These are phyloP conservation scores for Sporothrix inflata DNA, from an alignment of 2,329 filamentous ascomycete species.

Conservation along the genomic window DNA sequence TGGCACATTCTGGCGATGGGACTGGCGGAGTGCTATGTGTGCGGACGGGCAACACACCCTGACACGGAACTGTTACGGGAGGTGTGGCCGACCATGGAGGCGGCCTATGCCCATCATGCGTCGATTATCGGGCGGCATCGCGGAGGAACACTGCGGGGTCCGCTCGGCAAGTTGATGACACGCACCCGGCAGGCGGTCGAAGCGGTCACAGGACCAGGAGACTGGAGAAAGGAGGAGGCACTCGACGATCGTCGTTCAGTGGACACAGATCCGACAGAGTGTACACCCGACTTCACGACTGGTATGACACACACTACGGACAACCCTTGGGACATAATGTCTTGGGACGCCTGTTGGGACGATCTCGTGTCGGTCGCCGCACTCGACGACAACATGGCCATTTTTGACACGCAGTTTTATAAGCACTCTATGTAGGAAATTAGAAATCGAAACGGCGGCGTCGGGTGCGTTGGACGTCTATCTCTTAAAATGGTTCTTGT, in stretches of 20 bases:
- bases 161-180: slow-evolving; percentile 19
- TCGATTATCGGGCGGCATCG: slow-evolving; percentile 18
- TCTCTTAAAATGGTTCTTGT: too few relatives aligned
- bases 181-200: not conserved
- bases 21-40: slow-evolving; percentile 39
- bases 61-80: slow-evolving; percentile 33
- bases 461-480: not conserved
- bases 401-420: not conserved
- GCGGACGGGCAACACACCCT: not conserved
- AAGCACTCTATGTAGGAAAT: not conserved
- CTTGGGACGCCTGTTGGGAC: slow-evolving; percentile 3
- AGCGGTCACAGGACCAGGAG: not conserved
- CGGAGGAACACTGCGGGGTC: not conserved
- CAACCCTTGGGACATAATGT: not conserved
- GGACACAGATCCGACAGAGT: too few relatives aligned
- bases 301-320: not conserved
- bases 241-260: too few relatives aligned
- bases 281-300: not conserved
- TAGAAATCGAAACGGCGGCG: not conserved
- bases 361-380: not conserved
- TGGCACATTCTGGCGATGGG: slow-evolving; percentile 39
- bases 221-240: not conserved
- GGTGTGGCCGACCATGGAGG: slow-evolving; percentile 39
- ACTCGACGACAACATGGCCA: not conserved
- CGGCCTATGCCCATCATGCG: slow-evolving; percentile 33